phyloP scores from a whole-genome alignment of 768 basidiomycete genomes.

The Rhodosporidiobolus odoratus region DNA sequence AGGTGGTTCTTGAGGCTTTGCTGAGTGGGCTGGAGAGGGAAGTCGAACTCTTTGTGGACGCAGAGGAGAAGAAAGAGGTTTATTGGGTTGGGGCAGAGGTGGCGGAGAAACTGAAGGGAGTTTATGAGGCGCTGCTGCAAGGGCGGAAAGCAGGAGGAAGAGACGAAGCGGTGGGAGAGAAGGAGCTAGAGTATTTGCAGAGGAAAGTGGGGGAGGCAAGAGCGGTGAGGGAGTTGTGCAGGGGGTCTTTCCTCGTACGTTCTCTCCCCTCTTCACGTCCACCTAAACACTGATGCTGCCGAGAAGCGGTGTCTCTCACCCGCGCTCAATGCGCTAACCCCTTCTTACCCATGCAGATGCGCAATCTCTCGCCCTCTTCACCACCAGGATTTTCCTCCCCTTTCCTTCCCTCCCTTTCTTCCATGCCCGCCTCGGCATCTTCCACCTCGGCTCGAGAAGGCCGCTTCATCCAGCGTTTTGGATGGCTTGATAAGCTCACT shows the following conservation, averaged over 20 bases:
- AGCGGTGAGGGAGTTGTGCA: neutral
- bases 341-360: too few species aligned
- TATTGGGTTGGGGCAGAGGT: conserved; percentile 18
- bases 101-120: neutral
- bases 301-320: too few species aligned
- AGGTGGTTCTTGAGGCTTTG: conserved; percentile 20
- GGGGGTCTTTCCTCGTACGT: neutral
- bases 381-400: conserved; percentile 5
- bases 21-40: conserved; percentile 16
- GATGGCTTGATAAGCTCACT: too few species aligned
- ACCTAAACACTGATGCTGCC: too few species aligned
- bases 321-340: too few species aligned
- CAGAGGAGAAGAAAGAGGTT: neutral
- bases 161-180: too few species aligned
- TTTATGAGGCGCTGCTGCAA: neutral
- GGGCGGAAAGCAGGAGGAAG: neutral
- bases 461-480: too few species aligned
- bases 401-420: conserved; percentile 2
- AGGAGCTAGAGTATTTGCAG: neutral
- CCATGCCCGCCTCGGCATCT: neutral
- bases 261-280: too few species aligned
- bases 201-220: neutral
- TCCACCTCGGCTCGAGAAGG: neutral
- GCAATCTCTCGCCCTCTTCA: neutral
- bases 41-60: neutral